Conservation (phyloP, 2,329 filamentous ascomycete genomes). For the Xenoacremonium recifei region DNA sequence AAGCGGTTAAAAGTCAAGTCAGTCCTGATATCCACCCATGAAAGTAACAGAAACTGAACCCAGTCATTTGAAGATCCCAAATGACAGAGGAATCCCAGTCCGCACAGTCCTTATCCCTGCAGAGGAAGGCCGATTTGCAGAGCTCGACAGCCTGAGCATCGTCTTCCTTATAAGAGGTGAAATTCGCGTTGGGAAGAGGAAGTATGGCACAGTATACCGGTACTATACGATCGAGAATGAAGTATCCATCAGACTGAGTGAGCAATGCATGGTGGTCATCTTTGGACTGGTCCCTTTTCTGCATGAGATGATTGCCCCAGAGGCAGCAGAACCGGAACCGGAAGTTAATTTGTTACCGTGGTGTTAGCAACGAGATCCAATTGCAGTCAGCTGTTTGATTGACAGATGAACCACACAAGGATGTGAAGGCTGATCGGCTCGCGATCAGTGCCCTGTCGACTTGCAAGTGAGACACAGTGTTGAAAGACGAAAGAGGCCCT, state of each 20-base stretch:
- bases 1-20: neutral
- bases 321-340: too few relatives aligned
- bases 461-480: too few relatives aligned
- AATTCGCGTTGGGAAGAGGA: neutral
- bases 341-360: too few relatives aligned
- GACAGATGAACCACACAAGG: too few relatives aligned
- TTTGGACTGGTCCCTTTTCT: neutral
- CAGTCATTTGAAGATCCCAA: neutral
- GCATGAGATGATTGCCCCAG: constrained; percentile 9
- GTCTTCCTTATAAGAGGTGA: neutral
- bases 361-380: too few relatives aligned
- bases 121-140: neutral
- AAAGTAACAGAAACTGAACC: neutral
- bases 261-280: neutral
- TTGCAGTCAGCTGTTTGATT: too few relatives aligned
- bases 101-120: neutral
- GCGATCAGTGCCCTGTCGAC: too few relatives aligned
- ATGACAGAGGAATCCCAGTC: neutral
- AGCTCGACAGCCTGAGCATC: neutral
- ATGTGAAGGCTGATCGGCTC: too few relatives aligned
- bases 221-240: neutral
- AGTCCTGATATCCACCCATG: neutral
- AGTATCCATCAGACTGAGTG: neutral
- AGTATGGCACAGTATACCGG: neutral
- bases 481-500: too few relatives aligned